Evolutionary conservation across 352 stramenopile species (phyloP).

Genomic region (Phytopythium sindhum): DNA sequence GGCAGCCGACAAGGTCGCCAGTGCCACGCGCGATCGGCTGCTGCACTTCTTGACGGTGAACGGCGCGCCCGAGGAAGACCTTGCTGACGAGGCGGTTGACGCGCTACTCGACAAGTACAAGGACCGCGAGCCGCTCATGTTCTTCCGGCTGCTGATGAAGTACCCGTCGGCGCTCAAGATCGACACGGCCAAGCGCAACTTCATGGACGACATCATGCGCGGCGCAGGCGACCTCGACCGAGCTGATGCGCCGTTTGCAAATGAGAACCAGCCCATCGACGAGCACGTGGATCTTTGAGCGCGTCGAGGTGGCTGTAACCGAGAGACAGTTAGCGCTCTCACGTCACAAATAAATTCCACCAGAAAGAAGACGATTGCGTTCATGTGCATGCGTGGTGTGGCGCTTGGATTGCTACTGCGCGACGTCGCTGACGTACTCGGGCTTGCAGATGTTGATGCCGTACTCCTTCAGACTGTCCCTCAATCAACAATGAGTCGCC

Average conservation of each 20-base stretch:
- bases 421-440: slow-evolving; percentile 74
- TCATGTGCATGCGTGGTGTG: not conserved
- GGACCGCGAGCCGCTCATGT: slow-evolving; percentile 56
- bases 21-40: slow-evolving; percentile 40
- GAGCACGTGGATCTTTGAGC: slow-evolving; percentile 9
- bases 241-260: too few relatives aligned
- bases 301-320: too few relatives aligned
- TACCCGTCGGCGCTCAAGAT: slow-evolving; percentile 54
- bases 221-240: not conserved
- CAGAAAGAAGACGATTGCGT: not conserved
- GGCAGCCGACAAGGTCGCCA: slow-evolving; percentile 15
- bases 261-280: not conserved
- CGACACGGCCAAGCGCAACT: slow-evolving; percentile 43
- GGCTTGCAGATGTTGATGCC: slow-evolving; percentile 77
- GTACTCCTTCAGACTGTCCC: slow-evolving; percentile 69
- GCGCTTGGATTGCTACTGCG: slow-evolving; percentile 6
- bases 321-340: too few relatives aligned
- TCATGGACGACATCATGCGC: slow-evolving; percentile 54
- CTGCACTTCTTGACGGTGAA: slow-evolving; percentile 53
- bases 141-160: slow-evolving; percentile 53
- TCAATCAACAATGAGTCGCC: too few relatives aligned
- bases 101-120: slow-evolving; percentile 65
- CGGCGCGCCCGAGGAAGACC: slow-evolving; percentile 34
- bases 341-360: too few relatives aligned
- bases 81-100: slow-evolving; percentile 36